These are phyloP conservation scores for Hirsutella rhossiliensis DNA, from an alignment of 2,329 filamentous ascomycete species.

Conservation along the genomic window DNA sequence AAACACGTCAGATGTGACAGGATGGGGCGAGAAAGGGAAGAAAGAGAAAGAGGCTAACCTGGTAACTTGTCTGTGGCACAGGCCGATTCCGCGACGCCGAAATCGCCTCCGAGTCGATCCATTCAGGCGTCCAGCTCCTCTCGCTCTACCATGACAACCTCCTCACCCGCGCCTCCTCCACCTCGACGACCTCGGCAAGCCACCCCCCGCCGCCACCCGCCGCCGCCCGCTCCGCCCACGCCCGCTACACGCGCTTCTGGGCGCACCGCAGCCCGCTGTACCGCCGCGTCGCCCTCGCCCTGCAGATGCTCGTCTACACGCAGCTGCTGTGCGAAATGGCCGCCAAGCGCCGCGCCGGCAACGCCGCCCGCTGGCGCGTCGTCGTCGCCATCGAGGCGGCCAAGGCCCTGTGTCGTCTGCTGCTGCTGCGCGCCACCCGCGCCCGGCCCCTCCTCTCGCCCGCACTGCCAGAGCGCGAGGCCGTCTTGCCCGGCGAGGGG, in stretches of 20 bases:
- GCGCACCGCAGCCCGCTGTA: conserved; percentile 56
- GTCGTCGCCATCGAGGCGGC: conserved; percentile 74
- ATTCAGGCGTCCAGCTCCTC: conserved; percentile 79
- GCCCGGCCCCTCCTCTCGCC: conserved; percentile 74
- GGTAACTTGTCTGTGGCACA: conserved; percentile 14
- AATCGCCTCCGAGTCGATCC: conserved; percentile 83
- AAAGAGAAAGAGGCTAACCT: no score
- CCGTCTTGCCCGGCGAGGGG: conserved; percentile 42
- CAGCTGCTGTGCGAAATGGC: conserved; percentile 97
- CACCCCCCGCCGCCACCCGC: conserved; percentile 41
- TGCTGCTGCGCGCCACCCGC: conserved; percentile 73
- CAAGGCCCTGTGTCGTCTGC: conserved; percentile 73
- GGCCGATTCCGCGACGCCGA: conserved; percentile 85
- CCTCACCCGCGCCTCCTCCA: conserved; percentile 68
- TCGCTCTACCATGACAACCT: conserved; percentile 88
- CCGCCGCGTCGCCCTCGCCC: conserved; percentile 63
- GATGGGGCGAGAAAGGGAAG: no score
- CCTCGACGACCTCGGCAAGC: conserved; percentile 76
- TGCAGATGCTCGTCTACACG: conserved; percentile 89
- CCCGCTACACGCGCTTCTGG: conserved; percentile 58
- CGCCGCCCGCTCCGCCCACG: conserved; percentile 42
- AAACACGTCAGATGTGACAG: no score
- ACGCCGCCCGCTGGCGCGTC: conserved; percentile 73
- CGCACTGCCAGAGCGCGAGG: conserved; percentile 73
- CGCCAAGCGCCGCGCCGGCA: conserved; percentile 71